A percentile compares a stretch with the other conserved stretches of the same genome.
These are phyloP conservation scores for Agrocybe praecox DNA, from an alignment of 768 basidiomycete species.

Conservation along the genomic window DNA sequence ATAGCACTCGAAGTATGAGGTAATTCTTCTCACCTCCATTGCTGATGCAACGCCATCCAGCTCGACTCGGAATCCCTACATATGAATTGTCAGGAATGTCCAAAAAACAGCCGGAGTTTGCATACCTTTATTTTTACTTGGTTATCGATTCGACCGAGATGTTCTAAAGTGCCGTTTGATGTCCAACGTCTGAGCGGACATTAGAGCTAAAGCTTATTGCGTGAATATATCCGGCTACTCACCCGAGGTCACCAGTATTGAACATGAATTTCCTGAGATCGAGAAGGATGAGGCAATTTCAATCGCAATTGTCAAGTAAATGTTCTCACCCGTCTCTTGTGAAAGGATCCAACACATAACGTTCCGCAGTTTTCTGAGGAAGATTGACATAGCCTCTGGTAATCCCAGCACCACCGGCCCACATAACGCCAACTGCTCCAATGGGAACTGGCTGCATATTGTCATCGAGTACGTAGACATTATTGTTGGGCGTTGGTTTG, in stretches of 20 bases:
- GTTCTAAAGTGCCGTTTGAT: conserved; percentile 54
- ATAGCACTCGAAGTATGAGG: background rate
- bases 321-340: conserved; percentile 43
- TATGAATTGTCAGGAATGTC: background rate
- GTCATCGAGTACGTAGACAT: conserved; percentile 41
- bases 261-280: conserved; percentile 50
- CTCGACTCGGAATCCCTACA: conserved; percentile 63
- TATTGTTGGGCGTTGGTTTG: conserved; percentile 56
- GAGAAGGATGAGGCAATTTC: background rate
- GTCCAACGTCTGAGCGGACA: conserved; percentile 43
- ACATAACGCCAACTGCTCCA: conserved; percentile 49
- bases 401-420: conserved; percentile 65
- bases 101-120: background rate
- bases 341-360: conserved; percentile 55
- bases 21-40: conserved; percentile 46
- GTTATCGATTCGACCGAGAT: conserved; percentile 61
- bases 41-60: conserved; percentile 63
- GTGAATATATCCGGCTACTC: conserved; percentile 8
- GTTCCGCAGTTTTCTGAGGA: conserved; percentile 54
- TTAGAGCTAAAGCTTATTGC: background rate
- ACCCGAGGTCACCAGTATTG: conserved; percentile 63
- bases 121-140: conserved; percentile 64
- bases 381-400: conserved; percentile 58
- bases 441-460: conserved; percentile 36
- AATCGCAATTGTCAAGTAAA: background rate